Conservation (phyloP, 306 rosid genomes). For the Fagus sylvatica region DNA sequence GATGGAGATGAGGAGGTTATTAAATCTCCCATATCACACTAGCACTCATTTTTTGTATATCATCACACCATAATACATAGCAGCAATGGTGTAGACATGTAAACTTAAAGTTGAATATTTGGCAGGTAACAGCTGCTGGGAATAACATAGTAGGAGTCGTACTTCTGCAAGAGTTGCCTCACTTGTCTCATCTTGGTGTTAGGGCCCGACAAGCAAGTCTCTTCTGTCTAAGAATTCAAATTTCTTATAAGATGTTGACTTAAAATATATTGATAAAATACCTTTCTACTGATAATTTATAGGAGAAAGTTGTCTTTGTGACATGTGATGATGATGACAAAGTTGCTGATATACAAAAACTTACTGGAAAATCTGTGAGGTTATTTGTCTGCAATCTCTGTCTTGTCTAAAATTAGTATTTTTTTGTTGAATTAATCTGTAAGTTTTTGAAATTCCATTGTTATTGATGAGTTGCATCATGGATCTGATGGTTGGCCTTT, state of each 20-base stretch:
- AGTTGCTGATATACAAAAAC: slow-evolving; percentile 54
- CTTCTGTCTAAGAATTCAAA: slow-evolving; percentile 23
- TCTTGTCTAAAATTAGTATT: background rate
- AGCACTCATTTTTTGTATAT: background rate
- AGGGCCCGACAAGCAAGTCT: slow-evolving; percentile 89
- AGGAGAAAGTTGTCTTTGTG: slow-evolving; percentile 96
- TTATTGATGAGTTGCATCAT: slow-evolving; percentile 10
- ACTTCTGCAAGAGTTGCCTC: slow-evolving; percentile 95
- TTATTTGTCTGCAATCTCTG: slow-evolving; percentile 30
- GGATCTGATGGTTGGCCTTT: slow-evolving; percentile 21
- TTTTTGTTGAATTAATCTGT: slow-evolving; percentile 15
- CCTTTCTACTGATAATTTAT: slow-evolving; percentile 32
- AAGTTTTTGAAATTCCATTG: slow-evolving; percentile 25
- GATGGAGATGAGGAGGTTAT: slow-evolving; percentile 99
- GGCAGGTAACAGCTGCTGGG: slow-evolving; percentile 93
- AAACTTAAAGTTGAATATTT: slow-evolving; percentile 27
- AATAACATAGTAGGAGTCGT: slow-evolving; percentile 80
- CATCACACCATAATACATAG: background rate
- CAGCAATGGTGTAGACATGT: slow-evolving; percentile 7
- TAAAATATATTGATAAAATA: slow-evolving; percentile 3
- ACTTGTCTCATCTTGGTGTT: slow-evolving; percentile 98
- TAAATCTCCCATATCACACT: slow-evolving; percentile 2
- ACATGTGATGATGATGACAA: slow-evolving; percentile 89
- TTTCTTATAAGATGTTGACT: background rate
- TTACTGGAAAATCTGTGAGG: slow-evolving; percentile 66